These are phyloP conservation scores for Neurospora tetrasperma DNA, from an alignment of 495 filamentous ascomycete species.

Conservation along the genomic window DNA sequence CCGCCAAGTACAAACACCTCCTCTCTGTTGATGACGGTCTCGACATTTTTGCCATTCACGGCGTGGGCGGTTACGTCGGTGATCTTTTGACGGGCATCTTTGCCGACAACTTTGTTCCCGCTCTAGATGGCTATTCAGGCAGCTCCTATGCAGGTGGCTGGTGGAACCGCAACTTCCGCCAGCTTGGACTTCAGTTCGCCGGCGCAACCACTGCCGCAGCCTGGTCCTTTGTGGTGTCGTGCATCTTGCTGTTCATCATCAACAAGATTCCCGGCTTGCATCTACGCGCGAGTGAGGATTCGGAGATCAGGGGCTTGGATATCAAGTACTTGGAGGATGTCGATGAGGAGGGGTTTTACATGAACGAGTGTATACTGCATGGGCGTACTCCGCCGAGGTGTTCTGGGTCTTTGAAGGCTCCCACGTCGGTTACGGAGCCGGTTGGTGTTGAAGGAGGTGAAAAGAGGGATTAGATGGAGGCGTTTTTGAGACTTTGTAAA, in stretches of 20 bases:
- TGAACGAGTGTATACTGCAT: neutral
- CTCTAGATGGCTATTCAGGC: constrained; percentile 57
- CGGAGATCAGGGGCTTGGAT: constrained; percentile 69
- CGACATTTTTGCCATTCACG: constrained; percentile 76
- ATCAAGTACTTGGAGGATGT: constrained; percentile 37
- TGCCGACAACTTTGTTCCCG: constrained; percentile 47
- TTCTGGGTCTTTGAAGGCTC: neutral
- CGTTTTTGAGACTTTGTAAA: neutral
- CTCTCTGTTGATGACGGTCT: constrained; percentile 66
- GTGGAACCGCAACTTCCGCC: constrained; percentile 48
- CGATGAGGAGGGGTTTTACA: constrained; percentile 7
- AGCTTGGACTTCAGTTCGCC: constrained; percentile 68
- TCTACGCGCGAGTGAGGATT: constrained; percentile 61
- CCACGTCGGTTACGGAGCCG: neutral
- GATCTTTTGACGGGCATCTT: constrained; percentile 72
- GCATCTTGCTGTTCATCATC: constrained; percentile 66
- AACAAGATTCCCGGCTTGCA: constrained; percentile 65
- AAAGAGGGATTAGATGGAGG: neutral
- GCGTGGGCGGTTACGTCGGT: constrained; percentile 64
- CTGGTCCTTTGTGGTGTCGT: constrained; percentile 70
- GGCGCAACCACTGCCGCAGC: constrained; percentile 62
- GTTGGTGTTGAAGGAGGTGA: neutral
- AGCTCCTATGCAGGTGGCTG: constrained; percentile 46
- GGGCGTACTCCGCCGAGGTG: neutral
- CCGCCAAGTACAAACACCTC: constrained; percentile 77